Evolutionary conservation across 345 rosid species (phyloP).

Genomic region (Eucalyptus marginata): DNA sequence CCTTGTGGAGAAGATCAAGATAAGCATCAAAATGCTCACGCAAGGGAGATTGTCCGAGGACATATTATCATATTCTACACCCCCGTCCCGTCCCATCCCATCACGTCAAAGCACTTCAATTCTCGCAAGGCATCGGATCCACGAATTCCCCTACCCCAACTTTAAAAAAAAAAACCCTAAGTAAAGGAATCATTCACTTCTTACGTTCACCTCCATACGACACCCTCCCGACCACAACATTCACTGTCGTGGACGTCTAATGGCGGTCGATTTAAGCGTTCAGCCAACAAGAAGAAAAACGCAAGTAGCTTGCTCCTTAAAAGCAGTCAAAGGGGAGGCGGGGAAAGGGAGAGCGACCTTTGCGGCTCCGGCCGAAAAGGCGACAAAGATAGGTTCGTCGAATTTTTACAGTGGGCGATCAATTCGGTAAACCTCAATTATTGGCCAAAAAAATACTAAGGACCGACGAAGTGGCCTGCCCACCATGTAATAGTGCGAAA

Average conservation of each 20-base stretch:
- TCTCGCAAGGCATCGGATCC: background rate
- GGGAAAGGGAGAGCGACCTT: background rate
- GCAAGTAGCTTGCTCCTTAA: background rate
- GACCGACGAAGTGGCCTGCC: background rate
- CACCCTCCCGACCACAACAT: background rate
- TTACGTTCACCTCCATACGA: background rate
- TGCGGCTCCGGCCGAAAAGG: background rate
- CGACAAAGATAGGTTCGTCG: background rate
- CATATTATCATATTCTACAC: background rate
- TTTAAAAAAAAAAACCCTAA: background rate
- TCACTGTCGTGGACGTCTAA: background rate
- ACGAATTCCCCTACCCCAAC: background rate
- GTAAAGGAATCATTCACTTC: background rate
- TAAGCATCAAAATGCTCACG: background rate
- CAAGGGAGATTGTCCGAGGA: background rate
- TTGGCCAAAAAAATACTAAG: background rate
- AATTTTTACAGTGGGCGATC: background rate
- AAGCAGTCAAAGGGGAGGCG: background rate
- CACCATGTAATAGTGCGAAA: background rate
- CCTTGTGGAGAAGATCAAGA: background rate
- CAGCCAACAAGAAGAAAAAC: background rate
- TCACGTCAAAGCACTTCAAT: background rate
- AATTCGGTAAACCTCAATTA: background rate
- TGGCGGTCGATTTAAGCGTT: background rate
- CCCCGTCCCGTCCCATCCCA: background rate